A percentile compares a stretch with the other conserved stretches of the same genome.
These are phyloP conservation scores for Colletotrichum higginsianum DNA, from an alignment of 2,329 filamentous ascomycete species.

Conservation along the genomic window DNA sequence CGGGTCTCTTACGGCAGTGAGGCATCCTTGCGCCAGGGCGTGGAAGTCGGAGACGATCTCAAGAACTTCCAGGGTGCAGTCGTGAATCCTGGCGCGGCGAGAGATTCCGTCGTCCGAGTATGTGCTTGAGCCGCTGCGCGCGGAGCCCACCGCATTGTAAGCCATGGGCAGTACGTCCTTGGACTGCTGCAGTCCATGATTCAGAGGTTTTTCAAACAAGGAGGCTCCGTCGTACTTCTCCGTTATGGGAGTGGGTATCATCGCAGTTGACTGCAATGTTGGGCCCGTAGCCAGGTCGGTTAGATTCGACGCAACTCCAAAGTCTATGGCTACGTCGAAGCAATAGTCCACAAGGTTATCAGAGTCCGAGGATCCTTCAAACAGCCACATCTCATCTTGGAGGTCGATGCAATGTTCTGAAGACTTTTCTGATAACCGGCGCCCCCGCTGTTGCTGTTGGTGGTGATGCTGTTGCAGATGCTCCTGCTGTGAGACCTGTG, in stretches of 20 bases:
- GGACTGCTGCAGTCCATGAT: background rate
- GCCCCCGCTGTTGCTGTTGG: no score
- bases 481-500: background rate
- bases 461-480: no score
- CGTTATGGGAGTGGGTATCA: background rate
- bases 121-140: background rate
- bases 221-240: background rate
- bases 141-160: background rate
- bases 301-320: background rate
- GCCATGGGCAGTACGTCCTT: background rate
- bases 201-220: background rate
- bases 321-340: background rate
- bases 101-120: conserved; percentile 10
- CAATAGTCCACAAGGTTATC: background rate
- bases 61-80: conserved; percentile 13
- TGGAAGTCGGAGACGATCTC: conserved; percentile 10
- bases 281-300: background rate
- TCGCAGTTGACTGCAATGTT: no score
- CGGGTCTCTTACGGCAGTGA: conserved; percentile 6
- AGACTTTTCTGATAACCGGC: background rate
- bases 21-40: conserved; percentile 11
- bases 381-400: conserved; percentile 1
- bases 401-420: background rate
- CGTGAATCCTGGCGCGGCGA: conserved; percentile 3
- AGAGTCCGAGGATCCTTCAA: background rate